A percentile compares a stretch with the other conserved stretches of the same genome.
Evolutionary conservation across 306 rosid genomes (phyloP).

Genomic region (Castanospermum australe): DNA sequence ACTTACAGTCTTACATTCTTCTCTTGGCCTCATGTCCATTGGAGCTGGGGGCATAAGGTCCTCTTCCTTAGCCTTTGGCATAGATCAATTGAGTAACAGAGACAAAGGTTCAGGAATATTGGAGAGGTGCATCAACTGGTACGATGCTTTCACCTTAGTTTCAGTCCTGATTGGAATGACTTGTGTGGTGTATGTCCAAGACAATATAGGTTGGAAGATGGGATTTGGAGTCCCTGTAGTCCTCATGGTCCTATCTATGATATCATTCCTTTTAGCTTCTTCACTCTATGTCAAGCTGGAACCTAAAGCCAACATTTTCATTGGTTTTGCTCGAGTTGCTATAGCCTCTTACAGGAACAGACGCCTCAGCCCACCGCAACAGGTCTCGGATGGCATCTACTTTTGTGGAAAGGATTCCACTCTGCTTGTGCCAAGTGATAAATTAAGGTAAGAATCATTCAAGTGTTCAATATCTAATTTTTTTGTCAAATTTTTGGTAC

Average conservation of each 20-base stretch:
- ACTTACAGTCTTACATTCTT: conserved; percentile 2
- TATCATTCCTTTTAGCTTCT: conserved; percentile 25
- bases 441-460: conserved; percentile 38
- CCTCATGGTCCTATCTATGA: conserved; percentile 14
- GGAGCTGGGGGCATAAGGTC: conserved; percentile 33
- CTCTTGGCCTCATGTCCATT: conserved; percentile 22
- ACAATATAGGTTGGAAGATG: conserved; percentile 23
- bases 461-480: too few species aligned
- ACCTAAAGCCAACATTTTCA: background rate
- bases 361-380: background rate
- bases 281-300: too few species aligned
- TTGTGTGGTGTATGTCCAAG: conserved; percentile 29
- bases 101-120: background rate
- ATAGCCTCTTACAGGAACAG: conserved; percentile 27
- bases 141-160: background rate
- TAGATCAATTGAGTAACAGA: conserved; percentile 18
- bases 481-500: too few species aligned
- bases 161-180: background rate
- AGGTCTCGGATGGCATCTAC: background rate
- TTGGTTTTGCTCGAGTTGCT: conserved; percentile 14
- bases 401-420: background rate
- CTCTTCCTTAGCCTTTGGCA: conserved; percentile 29
- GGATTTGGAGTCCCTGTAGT: conserved; percentile 31
- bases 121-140: conserved; percentile 13
- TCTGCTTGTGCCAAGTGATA: conserved; percentile 16